These are phyloP conservation scores for Vickermania ingenoplastis DNA, from an alignment of 208 protist genomes.

Conservation along the genomic window DNA sequence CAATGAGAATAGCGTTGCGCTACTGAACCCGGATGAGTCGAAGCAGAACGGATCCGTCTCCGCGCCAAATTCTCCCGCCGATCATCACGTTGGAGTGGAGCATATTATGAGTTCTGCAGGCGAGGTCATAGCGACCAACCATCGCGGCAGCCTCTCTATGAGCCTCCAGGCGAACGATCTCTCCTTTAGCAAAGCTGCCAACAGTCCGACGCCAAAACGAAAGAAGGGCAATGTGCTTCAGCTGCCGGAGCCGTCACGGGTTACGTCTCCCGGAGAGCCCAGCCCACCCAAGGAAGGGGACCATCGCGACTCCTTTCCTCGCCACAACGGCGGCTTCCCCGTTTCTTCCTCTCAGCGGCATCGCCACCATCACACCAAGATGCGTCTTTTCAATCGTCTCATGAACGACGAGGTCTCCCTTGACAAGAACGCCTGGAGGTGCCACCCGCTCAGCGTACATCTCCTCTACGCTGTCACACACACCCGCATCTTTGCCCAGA, in stretches of 20 bases:
- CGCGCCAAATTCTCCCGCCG: neutral
- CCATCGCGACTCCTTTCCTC: neutral
- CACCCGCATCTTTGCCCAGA: neutral
- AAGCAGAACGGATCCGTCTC: no score
- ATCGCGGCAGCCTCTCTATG: neutral
- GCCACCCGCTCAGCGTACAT: conserved; percentile 1
- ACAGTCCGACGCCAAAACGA: neutral
- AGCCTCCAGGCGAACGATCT: neutral
- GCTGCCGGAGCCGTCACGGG: neutral
- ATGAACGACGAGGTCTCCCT: neutral
- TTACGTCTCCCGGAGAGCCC: neutral
- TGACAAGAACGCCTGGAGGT: conserved; percentile 1
- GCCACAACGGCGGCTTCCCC: neutral
- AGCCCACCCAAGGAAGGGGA: neutral
- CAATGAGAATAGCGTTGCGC: neutral
- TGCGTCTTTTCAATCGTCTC: neutral
- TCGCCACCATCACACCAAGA: neutral
- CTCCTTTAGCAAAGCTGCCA: neutral
- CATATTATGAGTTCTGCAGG: neutral
- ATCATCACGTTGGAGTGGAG: neutral
- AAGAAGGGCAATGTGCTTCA: neutral
- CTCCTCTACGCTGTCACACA: neutral
- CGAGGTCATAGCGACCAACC: neutral
- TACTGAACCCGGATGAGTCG: neutral
- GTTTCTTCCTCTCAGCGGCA: no score